Conservation (phyloP, 345 rosid species). For the Salix dunnii region DNA sequence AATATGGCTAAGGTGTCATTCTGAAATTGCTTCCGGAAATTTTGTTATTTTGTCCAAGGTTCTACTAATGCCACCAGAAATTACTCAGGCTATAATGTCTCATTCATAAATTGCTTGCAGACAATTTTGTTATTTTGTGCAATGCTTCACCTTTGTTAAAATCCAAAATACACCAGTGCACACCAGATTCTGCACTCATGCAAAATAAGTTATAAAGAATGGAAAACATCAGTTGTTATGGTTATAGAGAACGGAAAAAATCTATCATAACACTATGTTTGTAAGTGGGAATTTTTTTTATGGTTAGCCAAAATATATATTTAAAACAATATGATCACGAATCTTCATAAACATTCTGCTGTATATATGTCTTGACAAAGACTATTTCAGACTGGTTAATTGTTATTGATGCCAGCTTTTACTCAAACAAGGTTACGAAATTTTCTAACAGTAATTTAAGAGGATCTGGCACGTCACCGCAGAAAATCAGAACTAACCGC, state of each 20-base stretch:
- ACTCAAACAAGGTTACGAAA: background rate
- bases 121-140: background rate
- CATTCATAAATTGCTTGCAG: background rate
- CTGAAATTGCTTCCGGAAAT: background rate
- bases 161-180: background rate
- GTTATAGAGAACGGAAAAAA: background rate
- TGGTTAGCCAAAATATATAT: background rate
- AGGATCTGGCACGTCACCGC: background rate
- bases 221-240: background rate
- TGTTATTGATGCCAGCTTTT: background rate
- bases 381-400: background rate
- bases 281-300: background rate
- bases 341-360: no score
- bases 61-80: background rate
- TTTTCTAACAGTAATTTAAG: background rate
- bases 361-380: background rate
- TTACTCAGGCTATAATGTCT: background rate
- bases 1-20: background rate
- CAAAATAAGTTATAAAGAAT: background rate
- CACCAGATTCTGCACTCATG: background rate
- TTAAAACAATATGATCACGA: no score
- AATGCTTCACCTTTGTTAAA: background rate
- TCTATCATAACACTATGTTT: background rate
- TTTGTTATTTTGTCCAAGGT: background rate
- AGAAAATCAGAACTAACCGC: constrained; percentile 50